phyloP scores from a whole-genome alignment of 2,329 filamentous ascomycete species.

The Cladophialophora carrionii region DNA sequence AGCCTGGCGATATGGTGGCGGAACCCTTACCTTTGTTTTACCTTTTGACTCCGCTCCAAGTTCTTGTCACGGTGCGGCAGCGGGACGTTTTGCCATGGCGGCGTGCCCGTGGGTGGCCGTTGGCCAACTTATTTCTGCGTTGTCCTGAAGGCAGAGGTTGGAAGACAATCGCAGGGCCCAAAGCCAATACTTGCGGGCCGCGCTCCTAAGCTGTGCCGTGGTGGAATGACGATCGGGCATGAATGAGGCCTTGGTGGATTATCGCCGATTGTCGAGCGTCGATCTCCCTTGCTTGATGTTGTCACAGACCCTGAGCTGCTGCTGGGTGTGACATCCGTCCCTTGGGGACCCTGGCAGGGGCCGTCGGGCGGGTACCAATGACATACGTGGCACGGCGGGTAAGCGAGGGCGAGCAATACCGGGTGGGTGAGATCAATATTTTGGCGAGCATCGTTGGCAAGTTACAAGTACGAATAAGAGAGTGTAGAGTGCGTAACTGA shows the following conservation, averaged over 20 bases:
- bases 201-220: background rate
- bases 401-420: background rate
- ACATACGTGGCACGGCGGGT: conserved; percentile 3
- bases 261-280: conserved; percentile 5
- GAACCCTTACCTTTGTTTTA: background rate
- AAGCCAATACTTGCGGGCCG: background rate
- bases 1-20: background rate
- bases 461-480: background rate
- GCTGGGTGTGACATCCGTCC: background rate
- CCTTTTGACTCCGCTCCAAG: background rate
- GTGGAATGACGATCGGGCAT: background rate
- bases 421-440: background rate
- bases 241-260: background rate
- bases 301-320: background rate
- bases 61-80: background rate
- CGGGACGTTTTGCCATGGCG: background rate
- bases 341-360: conserved; percentile 1
- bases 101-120: too few species aligned
- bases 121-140: background rate
- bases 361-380: background rate
- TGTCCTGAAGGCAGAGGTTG: background rate
- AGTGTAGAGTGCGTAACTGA: too few species aligned
- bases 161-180: background rate
- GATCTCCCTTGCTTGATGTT: conserved; percentile 6
- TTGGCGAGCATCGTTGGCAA: background rate